phyloP scores from a whole-genome alignment of 805 yeast species.

The Wickerhamomyces bovis region DNA sequence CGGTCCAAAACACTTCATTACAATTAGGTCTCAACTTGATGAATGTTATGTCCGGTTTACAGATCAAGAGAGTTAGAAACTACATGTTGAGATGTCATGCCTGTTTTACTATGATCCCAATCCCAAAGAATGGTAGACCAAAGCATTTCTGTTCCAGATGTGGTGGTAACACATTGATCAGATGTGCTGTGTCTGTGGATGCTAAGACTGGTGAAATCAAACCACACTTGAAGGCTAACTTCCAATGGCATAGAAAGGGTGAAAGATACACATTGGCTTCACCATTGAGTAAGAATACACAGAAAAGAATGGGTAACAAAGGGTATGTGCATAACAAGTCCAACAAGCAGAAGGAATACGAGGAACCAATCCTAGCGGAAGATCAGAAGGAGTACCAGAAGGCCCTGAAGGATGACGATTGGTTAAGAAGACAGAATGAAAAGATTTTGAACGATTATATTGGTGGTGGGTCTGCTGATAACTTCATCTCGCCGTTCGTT shows the following conservation, averaged over 20 bases:
- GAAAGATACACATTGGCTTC: constrained; percentile 74
- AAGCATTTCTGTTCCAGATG: constrained; percentile 91
- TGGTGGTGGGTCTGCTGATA: constrained; percentile 91
- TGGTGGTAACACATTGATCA: constrained; percentile 85
- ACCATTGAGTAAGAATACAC: constrained; percentile 78
- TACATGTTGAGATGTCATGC: constrained; percentile 98
- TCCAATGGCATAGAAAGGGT: constrained; percentile 92
- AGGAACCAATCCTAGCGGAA: constrained; percentile 64
- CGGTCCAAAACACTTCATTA: constrained; percentile 90
- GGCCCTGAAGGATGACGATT: constrained; percentile 80
- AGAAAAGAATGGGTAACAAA: constrained; percentile 68
- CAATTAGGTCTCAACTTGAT: constrained; percentile 85
- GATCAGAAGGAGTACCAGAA: constrained; percentile 92
- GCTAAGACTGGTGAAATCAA: constrained; percentile 72
- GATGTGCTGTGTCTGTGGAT: constrained; percentile 87
- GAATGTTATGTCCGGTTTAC: constrained; percentile 78
- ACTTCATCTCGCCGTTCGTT: constrained; percentile 82
- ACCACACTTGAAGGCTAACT: constrained; percentile 84
- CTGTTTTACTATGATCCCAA: constrained; percentile 77
- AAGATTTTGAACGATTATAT: constrained; percentile 82
- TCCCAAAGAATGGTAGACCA: constrained; percentile 69
- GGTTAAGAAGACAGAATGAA: constrained; percentile 83
- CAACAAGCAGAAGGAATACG: constrained; percentile 41
- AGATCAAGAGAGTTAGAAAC: constrained; percentile 78
- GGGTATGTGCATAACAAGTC: constrained; percentile 71